A percentile compares a stretch with the other conserved stretches of the same genome.
phyloP scores from a whole-genome alignment of 192 early-diverging fungal genomes.

The Coemansia sp. region DNA sequence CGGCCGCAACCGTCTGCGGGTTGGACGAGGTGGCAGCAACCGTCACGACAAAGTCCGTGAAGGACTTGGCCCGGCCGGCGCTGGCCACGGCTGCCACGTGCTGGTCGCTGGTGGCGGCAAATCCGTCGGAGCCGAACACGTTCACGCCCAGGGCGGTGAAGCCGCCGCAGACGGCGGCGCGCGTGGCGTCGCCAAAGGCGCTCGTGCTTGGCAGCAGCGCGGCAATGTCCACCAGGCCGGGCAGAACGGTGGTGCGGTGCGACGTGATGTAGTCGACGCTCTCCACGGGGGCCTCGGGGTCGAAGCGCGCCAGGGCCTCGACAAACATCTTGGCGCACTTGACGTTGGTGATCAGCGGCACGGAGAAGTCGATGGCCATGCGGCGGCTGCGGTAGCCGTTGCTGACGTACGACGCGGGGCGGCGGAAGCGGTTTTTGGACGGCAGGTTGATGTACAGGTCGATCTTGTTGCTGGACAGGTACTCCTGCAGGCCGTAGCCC shows the following conservation, averaged over 20 bases:
- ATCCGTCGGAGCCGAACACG: conserved; percentile 50
- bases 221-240: conserved; percentile 84
- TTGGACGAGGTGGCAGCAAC: conserved; percentile 72
- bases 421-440: conserved; percentile 93
- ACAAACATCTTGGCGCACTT: conserved; percentile 99
- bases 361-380: conserved; percentile 96
- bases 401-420: conserved; percentile 91
- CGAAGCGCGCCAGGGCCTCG: conserved; percentile 83
- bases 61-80: conserved; percentile 57
- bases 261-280: conserved; percentile 90
- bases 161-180: conserved; percentile 78
- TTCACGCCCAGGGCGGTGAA: conserved; percentile 76
- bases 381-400: conserved; percentile 92
- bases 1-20: conserved; percentile 50
- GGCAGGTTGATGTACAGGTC: conserved; percentile 99
- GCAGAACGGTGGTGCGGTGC: conserved; percentile 77
- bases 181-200: conserved; percentile 60
- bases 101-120: conserved; percentile 27
- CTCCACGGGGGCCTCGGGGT: conserved; percentile 61
- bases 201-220: conserved; percentile 60
- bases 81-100: conserved; percentile 52
- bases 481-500: conserved; percentile 92
- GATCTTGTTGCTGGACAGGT: conserved; percentile 94
- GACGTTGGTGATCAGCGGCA: conserved; percentile 98
- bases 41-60: conserved; percentile 72